These are phyloP conservation scores for Pichia rugopelliculosa DNA, from an alignment of 805 yeast species.

Conservation along the genomic window DNA sequence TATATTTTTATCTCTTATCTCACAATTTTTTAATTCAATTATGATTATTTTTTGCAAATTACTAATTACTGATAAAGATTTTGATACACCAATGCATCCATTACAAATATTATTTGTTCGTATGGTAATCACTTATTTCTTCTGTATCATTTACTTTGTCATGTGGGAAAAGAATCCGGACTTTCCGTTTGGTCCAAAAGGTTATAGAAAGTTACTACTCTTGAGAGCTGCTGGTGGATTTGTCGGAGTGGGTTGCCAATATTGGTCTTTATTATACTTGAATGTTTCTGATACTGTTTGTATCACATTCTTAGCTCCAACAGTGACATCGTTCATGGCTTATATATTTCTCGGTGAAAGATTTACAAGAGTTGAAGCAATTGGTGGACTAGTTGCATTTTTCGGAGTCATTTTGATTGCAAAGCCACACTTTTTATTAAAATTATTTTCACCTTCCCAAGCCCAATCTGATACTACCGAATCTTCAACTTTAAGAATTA, in stretches of 20 bases:
- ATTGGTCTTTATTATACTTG: slow-evolving; percentile 64
- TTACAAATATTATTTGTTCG: slow-evolving; percentile 71
- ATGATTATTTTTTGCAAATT: slow-evolving; percentile 74
- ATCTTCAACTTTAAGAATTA: slow-evolving; percentile 33
- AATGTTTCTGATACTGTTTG: slow-evolving; percentile 77
- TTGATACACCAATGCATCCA: slow-evolving; percentile 60
- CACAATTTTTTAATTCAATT: slow-evolving; percentile 68
- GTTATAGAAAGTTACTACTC: slow-evolving; percentile 2
- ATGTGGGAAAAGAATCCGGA: slow-evolving; percentile 38
- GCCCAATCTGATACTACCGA: background rate
- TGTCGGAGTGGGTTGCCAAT: slow-evolving; percentile 73
- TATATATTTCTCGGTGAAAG: slow-evolving; percentile 58
- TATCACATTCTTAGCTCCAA: slow-evolving; percentile 71
- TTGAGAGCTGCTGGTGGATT: slow-evolving; percentile 69
- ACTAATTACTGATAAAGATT: slow-evolving; percentile 57
- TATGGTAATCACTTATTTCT: slow-evolving; percentile 62
- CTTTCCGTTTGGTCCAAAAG: slow-evolving; percentile 35
- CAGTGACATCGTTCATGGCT: slow-evolving; percentile 69
- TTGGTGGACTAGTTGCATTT: slow-evolving; percentile 62
- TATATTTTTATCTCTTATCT: slow-evolving; percentile 44
- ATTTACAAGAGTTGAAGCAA: slow-evolving; percentile 58
- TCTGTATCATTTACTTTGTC: slow-evolving; percentile 50
- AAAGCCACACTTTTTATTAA: slow-evolving; percentile 68
- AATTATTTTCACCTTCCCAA: slow-evolving; percentile 19
- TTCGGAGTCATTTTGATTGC: slow-evolving; percentile 76